A percentile compares a stretch with the other conserved stretches of the same genome.
Evolutionary conservation across 352 stramenopile genomes (phyloP).

Genomic region (Peronospora farinosa): DNA sequence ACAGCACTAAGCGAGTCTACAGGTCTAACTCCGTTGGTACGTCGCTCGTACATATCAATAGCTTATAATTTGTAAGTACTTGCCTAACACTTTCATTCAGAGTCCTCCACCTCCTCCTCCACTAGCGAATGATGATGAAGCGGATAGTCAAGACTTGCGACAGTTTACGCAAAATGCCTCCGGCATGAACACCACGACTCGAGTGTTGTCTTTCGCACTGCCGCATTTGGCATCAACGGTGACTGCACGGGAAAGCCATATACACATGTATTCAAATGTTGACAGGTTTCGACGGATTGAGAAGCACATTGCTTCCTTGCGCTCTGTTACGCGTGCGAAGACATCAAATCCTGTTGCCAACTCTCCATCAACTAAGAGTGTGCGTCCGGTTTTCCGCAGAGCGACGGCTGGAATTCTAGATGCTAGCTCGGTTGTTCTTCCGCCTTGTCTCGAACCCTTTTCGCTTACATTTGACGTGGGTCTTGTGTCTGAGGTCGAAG

Average conservation of each 20-base stretch:
- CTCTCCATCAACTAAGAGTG: slow-evolving; percentile 10
- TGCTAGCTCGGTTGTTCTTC: not conserved
- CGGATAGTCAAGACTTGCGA: slow-evolving; percentile 26
- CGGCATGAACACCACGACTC: not conserved
- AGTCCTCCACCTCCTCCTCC: slow-evolving; percentile 49
- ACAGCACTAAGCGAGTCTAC: not conserved
- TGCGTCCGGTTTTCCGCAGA: slow-evolving; percentile 10
- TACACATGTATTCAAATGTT: slow-evolving; percentile 4
- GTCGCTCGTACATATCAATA: not conserved
- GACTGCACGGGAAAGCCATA: not conserved
- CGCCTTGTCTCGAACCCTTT: slow-evolving; percentile 12
- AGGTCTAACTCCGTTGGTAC: slow-evolving; percentile 22
- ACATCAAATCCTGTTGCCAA: slow-evolving; percentile 5
- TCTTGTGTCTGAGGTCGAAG: slow-evolving; percentile 37
- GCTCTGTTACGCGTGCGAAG: slow-evolving; percentile 17
- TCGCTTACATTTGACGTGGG: slow-evolving; percentile 22
- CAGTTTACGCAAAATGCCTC: slow-evolving; percentile 23
- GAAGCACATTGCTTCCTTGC: slow-evolving; percentile 28
- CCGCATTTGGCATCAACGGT: not conserved
- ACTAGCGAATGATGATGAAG: slow-evolving; percentile 41
- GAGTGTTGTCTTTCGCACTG: not conserved
- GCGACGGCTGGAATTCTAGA: no score
- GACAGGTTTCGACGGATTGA: slow-evolving; percentile 38
- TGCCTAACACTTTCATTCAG: slow-evolving; percentile 15
- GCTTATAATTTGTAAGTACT: not conserved